Evolutionary conservation across 129 eudicot species (phyloP).

Genomic region (sunflower (Helianthus annuus)): DNA sequence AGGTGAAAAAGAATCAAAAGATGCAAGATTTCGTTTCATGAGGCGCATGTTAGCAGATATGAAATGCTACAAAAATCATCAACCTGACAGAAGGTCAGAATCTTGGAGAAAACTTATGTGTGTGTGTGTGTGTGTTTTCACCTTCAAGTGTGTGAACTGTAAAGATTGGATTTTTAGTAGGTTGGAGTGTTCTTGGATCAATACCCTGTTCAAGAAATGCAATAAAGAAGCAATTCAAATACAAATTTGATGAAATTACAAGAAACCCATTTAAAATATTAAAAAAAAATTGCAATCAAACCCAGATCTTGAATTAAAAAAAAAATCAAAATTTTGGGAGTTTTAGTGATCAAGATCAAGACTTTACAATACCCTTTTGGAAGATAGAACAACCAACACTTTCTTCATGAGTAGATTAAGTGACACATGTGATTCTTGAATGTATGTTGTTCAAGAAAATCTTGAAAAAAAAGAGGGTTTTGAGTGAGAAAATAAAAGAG

Average conservation of each 20-base stretch:
- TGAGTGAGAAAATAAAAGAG: slow-evolving; percentile 14
- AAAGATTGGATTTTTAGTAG: slow-evolving; percentile 30
- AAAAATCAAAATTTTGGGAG: background rate
- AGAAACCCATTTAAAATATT: slow-evolving; percentile 33
- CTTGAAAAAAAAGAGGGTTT: slow-evolving; percentile 1
- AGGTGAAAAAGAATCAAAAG: slow-evolving; percentile 32
- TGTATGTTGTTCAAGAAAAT: slow-evolving; percentile 20
- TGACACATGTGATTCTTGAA: slow-evolving; percentile 7
- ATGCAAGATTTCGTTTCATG: slow-evolving; percentile 30
- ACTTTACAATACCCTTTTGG: slow-evolving; percentile 1
- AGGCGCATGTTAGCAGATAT: slow-evolving; percentile 32
- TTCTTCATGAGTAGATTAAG: slow-evolving; percentile 12
- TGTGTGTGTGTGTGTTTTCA: slow-evolving; percentile 6
- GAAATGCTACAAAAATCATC: slow-evolving; percentile 28
- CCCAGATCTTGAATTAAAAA: slow-evolving; percentile 33
- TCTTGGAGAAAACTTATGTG: slow-evolving; percentile 10
- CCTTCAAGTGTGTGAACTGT: slow-evolving; percentile 17
- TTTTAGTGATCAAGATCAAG: slow-evolving; percentile 24
- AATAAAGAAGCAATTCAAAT: slow-evolving; percentile 25
- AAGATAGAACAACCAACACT: background rate
- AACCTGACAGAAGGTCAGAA: background rate
- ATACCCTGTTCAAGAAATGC: slow-evolving; percentile 17
- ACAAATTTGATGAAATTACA: slow-evolving; percentile 26
- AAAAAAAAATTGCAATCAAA: slow-evolving; percentile 4
- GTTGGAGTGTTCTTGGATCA: slow-evolving; percentile 33